These are phyloP conservation scores for Astrocystis sublimbata DNA, from an alignment of 495 filamentous ascomycete species.

Conservation along the genomic window DNA sequence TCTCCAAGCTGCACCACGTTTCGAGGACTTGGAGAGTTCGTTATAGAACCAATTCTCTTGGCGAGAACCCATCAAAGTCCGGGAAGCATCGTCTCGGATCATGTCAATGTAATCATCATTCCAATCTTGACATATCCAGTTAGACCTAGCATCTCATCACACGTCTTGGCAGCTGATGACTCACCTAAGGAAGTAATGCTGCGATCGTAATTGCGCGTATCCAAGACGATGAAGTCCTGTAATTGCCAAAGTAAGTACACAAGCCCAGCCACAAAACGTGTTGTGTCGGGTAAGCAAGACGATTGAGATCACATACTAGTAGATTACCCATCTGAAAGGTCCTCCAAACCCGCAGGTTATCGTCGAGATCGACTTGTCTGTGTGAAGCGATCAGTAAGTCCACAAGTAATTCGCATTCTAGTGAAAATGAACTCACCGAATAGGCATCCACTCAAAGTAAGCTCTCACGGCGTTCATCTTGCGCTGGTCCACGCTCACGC, in stretches of 20 bases:
- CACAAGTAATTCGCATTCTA: neutral
- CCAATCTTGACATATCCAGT: conserved; percentile 31
- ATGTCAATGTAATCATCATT: conserved; percentile 59
- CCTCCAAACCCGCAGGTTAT: conserved; percentile 70
- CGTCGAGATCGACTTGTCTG: conserved; percentile 65
- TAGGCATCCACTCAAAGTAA: conserved; percentile 71
- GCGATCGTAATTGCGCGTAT: conserved; percentile 68
- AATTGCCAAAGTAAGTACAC: conserved; percentile 3
- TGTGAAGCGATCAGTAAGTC: neutral
- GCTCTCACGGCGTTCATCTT: conserved; percentile 70
- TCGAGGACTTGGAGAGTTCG: conserved; percentile 51
- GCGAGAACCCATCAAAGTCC: conserved; percentile 62
- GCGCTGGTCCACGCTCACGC: conserved; percentile 63
- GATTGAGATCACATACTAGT: conserved; percentile 18
- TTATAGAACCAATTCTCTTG: conserved; percentile 73
- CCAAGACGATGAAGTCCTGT: conserved; percentile 69
- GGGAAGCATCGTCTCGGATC: conserved; percentile 59
- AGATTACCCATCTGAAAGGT: conserved; percentile 64
- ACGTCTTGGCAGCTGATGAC: neutral
- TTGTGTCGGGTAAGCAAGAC: too few species aligned
- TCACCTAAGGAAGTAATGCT: conserved; percentile 46
- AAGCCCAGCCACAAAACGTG: neutral
- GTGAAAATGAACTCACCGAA: conserved; percentile 35
- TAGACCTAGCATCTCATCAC: neutral
- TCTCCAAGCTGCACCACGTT: conserved; percentile 61